Evolutionary conservation across 2,329 filamentous ascomycete species (phyloP), one percentile per base, ranked within the genome.

Genomic region (Pyrenophora teres): DNA sequence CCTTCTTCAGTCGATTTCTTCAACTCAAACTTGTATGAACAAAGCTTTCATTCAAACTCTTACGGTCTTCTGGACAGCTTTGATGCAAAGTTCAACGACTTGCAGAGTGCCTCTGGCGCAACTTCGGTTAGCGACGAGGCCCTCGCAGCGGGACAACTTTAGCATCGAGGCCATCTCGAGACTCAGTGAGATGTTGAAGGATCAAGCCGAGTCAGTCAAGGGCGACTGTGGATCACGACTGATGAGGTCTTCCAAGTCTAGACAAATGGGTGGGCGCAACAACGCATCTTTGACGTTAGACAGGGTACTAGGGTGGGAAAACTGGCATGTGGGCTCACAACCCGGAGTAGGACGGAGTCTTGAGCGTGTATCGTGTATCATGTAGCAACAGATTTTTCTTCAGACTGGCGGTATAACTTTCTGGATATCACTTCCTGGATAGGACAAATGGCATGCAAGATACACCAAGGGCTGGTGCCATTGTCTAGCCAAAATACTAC

Each of bases 51-150:
- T 60, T 55, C 64, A 55, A 64, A 65, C 59, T 60, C 66, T 56
- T 70, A 67, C 53, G 62, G 69, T 65, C 65, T 71, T 69, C 59
- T 64, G 67, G 72, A 75, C 60, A 60, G 60, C 57, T 67, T 72
- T 72, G 72, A 69, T 67, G 70, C 69, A 68, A 73, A 72, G 65
- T 64, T 68, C 71, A 72, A 71, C 67, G 71, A 74, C 66, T 69
- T 74, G 72, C 73, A 75, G 70, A 74, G 74, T 72, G 72, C 73
- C 74, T 74, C 71, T 74, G 74, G 77, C 77, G 77, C 72, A 72
- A 68, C 76, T 67, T 70, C 68, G 68, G 71, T 74, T 76, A 74
- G 77, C 77, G 77, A 79, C 77, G 76, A 70, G 74, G 72, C 69
- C 74, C 72, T 74, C 72, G 72, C 74, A 76, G 74, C 72, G 72